phyloP scores from a whole-genome alignment of 441 rosid species.

The Croton laevigatus region DNA sequence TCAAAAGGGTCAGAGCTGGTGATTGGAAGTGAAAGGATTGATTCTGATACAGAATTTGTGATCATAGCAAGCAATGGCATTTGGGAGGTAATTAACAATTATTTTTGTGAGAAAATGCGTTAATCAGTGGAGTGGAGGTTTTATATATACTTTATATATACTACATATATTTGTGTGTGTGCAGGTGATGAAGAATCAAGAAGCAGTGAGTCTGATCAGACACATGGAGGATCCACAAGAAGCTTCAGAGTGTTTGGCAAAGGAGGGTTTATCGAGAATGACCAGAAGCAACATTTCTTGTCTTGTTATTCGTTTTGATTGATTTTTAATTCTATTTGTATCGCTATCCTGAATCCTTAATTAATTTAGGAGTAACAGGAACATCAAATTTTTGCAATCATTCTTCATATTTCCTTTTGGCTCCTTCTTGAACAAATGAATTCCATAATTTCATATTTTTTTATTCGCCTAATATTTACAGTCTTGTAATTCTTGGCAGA shows the following conservation, averaged over 20 bases:
- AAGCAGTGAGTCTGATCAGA: constrained; percentile 63
- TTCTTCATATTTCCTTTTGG: neutral
- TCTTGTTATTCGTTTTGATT: constrained; percentile 57
- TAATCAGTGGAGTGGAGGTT: no score
- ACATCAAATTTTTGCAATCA: neutral
- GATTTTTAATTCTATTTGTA: neutral
- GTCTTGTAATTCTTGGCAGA: no score
- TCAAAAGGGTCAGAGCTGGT: constrained; percentile 35
- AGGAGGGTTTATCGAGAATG: constrained; percentile 65
- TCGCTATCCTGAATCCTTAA: neutral
- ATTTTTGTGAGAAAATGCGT: no score
- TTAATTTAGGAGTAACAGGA: neutral
- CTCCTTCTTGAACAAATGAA: neutral
- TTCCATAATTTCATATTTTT: no score
- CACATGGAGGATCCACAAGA: constrained; percentile 66
- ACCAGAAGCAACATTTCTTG: constrained; percentile 67
- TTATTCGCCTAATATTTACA: no score
- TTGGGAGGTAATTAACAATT: constrained; percentile 56
- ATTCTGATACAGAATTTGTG: constrained; percentile 55
- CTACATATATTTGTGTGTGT: neutral
- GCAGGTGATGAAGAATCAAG: constrained; percentile 81
- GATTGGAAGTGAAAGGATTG: constrained; percentile 42
- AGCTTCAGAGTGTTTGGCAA: constrained; percentile 74
- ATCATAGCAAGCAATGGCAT: constrained; percentile 71
- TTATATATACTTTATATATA: neutral